Conservation (phyloP, 2,329 filamentous ascomycete species). For the Ophiostoma triangulosporum region DNA sequence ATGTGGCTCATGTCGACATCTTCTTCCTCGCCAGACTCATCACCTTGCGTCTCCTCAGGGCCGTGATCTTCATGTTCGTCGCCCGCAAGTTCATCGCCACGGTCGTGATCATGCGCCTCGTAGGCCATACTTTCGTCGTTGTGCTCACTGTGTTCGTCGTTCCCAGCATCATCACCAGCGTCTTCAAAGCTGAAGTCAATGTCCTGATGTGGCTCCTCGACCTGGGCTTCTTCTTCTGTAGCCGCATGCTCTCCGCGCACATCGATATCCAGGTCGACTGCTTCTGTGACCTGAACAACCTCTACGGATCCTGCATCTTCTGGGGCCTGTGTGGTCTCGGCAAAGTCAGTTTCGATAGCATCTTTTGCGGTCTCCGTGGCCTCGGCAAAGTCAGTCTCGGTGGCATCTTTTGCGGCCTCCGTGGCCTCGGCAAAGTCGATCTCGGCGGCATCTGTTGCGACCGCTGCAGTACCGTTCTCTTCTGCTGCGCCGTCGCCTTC, state of each 20-base stretch:
- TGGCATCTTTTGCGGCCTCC: not conserved
- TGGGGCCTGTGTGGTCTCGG: no score
- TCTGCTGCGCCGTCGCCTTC: not conserved
- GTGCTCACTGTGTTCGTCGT: not conserved
- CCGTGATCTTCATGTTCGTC: constrained; percentile 2
- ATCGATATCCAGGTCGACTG: not conserved
- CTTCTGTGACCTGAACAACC: not conserved
- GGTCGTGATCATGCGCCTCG: constrained; percentile 8
- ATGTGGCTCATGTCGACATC: constrained; percentile 1
- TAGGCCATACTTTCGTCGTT: not conserved
- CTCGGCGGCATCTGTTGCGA: not conserved
- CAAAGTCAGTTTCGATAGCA: no score
- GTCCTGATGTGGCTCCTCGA: not conserved
- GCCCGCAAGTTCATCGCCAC: not conserved
- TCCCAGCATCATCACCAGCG: constrained; percentile 2
- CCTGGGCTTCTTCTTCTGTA: not conserved
- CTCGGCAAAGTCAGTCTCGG: no score
- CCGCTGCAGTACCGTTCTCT: not conserved
- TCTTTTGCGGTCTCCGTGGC: no score
- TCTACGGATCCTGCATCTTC: constrained; percentile 6
- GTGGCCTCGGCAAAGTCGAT: not conserved
- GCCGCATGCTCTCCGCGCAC: constrained; percentile 6
- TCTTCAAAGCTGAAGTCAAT: constrained; percentile 11
- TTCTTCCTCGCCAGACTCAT: constrained; percentile 3
- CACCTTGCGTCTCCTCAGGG: constrained; percentile 12